These are phyloP conservation scores for Puccinia polysora DNA, from an alignment of 1,284 basidiomycete species.

Conservation along the genomic window DNA sequence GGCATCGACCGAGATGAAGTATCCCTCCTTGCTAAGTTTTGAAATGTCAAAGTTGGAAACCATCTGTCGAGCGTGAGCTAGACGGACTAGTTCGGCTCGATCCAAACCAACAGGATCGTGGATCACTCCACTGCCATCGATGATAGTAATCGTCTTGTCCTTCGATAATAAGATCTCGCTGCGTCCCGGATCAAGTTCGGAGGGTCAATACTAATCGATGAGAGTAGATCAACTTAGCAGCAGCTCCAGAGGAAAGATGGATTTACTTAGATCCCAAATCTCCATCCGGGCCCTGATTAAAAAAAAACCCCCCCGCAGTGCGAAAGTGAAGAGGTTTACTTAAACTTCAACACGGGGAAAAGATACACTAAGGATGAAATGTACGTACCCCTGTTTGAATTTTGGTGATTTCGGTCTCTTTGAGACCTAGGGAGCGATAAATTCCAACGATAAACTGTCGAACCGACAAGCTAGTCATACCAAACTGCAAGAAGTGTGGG, in stretches of 20 bases:
- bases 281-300: conserved; percentile 62
- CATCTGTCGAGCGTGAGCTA: conserved; percentile 80
- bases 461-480: conserved; percentile 74
- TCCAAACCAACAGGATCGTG: conserved; percentile 84
- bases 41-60: conserved; percentile 74
- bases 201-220: no score
- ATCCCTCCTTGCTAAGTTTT: conserved; percentile 87
- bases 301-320: background rate
- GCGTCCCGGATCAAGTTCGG: no score
- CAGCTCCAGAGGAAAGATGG: background rate
- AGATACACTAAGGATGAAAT: background rate
- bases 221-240: background rate
- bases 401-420: conserved; percentile 95
- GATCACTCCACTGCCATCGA: conserved; percentile 93
- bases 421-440: conserved; percentile 88
- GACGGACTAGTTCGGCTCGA: conserved; percentile 76
- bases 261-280: conserved; percentile 72
- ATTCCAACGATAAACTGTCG: conserved; percentile 93
- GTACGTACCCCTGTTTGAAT: conserved; percentile 68
- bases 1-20: conserved; percentile 87
- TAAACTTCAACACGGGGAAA: background rate
- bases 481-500: conserved; percentile 47
- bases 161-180: conserved; percentile 88
- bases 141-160: conserved; percentile 91
- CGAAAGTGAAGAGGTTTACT: no score